Base-by-base conservation (phyloP, 495 filamentous ascomycete species). In the Neurospora tetrasperma region DNA sequence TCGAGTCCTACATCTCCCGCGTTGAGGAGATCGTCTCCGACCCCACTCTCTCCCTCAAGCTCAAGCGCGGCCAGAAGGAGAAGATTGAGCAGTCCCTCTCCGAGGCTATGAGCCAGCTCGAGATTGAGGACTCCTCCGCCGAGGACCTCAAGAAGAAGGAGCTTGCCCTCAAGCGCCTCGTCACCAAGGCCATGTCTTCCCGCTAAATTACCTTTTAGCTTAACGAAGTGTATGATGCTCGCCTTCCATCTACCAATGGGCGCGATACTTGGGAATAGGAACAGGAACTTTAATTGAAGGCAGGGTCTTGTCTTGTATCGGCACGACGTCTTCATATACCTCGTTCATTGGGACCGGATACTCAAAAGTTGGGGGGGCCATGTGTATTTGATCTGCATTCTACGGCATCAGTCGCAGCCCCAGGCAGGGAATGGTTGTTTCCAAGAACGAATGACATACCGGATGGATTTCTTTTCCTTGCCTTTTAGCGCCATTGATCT, bases 111-210 rank as follows among this genome's bases (percentile, higher is more conserved):
- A 80, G 73, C 72, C 80, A 83, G 79, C 84, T 86, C 59, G 84
- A 85, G 82, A 77, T 86, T 42, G 82, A 83, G 76, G 85, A 99
- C 77, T 93, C 94, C 42, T 85, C 85, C 68, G 92, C 94, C 46
- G 96, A 99, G 78, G 96, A 99, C 82, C 87, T 99, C 74, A 98
- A 96, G 92, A 98, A 98, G 94, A 98, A 98, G 91, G 96, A 99
- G 89, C 86, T 99, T 71, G 96, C 94, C 72, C 88, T 99, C 70
- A 99, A 99, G 94, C 87, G 96, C 79, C 86, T 97, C 75, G 94
- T 99, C 72, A 99, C 96, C 80, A 98, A 98, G 89, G 95, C 94
- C 77, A 96, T 96, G 92, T 87, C 92, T 73, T 93, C 93, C 76
- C 90, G 93, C 82, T 96, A 92, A 89, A 85, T 62, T 77, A 70